Conservation (phyloP, 2,329 filamentous ascomycete species). For the Venturia aucupariae region DNA sequence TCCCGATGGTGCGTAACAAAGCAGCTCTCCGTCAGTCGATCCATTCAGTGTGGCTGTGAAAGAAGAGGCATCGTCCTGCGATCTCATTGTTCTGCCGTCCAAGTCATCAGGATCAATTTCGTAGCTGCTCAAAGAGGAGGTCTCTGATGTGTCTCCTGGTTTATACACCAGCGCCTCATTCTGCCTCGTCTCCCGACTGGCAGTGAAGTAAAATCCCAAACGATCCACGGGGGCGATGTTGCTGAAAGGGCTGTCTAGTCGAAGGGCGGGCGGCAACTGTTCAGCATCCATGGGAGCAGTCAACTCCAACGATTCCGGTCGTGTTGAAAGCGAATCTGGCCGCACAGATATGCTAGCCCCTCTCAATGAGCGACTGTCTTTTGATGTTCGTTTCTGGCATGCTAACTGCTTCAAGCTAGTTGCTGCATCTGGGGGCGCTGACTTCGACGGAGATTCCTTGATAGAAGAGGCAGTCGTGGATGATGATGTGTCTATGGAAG, state of each 20-base stretch:
- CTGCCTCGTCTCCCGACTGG: constrained; percentile 12
- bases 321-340: background rate
- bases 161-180: constrained; percentile 9
- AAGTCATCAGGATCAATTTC: constrained; percentile 10
- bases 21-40: background rate
- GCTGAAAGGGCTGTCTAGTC: background rate
- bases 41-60: background rate
- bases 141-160: constrained; percentile 13
- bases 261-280: constrained; percentile 12
- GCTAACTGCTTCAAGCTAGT: constrained; percentile 6
- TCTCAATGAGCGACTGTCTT: background rate
- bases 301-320: constrained; percentile 13
- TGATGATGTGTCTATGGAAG: constrained; percentile 1
- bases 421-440: background rate
- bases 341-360: constrained; percentile 8
- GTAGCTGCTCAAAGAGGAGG: constrained; percentile 10
- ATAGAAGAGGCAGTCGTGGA: background rate
- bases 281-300: constrained; percentile 8
- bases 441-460: constrained; percentile 8
- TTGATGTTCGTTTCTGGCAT: constrained; percentile 5
- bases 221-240: constrained; percentile 10
- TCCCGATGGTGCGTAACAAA: constrained; percentile 12
- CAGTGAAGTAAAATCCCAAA: constrained; percentile 14
- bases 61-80: constrained; percentile 10
- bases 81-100: constrained; percentile 7